Conservation (phyloP, 768 basidiomycete species). For the Coprinellus micaceus region DNA sequence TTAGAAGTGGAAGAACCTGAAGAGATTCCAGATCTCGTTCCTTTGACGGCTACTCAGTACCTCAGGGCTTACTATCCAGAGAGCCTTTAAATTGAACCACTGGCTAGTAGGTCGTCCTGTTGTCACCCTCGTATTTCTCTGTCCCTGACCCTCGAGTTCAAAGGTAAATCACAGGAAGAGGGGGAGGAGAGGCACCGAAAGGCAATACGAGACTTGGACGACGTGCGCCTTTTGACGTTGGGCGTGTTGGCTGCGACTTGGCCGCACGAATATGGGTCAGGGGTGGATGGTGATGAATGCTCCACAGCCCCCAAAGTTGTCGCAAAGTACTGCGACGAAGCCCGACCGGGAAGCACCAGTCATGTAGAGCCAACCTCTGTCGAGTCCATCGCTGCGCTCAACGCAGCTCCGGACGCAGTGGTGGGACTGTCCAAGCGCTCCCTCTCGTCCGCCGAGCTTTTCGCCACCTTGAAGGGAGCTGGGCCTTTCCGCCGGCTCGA, state of each 20-base stretch:
- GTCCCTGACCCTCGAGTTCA: no score
- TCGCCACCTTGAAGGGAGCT: background rate
- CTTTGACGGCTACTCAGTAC: conserved; percentile 4
- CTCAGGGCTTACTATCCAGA: conserved; percentile 4
- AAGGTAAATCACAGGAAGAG: background rate
- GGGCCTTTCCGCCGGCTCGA: background rate
- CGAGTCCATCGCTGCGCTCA: no score
- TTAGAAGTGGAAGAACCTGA: background rate
- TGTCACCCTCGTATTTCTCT: background rate
- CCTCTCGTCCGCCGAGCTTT: background rate
- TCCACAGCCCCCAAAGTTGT: background rate
- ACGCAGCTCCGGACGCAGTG: no score
- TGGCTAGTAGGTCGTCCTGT: background rate
- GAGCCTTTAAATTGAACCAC: background rate
- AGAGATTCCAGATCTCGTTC: background rate
- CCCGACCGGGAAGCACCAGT: background rate
- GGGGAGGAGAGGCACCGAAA: background rate
- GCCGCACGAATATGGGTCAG: background rate
- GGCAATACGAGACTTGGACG: background rate
- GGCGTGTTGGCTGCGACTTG: background rate
- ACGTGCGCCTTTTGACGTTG: background rate
- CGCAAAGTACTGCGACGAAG: background rate
- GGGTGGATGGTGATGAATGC: background rate
- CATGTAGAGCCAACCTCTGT: no score
- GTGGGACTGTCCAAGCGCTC: background rate